Base-by-base conservation (phyloP, 768 basidiomycete species). In the Xanthoconium purpureum region DNA sequence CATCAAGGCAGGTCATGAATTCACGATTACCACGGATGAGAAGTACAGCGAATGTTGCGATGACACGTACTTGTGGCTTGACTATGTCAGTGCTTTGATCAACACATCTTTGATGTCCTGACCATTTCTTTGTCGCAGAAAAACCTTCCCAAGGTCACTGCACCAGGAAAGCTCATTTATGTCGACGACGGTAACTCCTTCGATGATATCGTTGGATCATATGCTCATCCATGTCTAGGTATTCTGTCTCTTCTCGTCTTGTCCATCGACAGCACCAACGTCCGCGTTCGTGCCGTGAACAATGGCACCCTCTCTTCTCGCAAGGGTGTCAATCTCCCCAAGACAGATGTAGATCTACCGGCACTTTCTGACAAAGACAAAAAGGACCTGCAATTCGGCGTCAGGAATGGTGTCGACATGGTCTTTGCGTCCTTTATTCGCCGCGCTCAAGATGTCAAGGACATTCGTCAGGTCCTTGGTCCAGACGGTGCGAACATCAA, bases 351-450 rank as follows among this genome's bases (percentile, higher is more conserved):
- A 66, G 97, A 99, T 75, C 87, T 99, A 50, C 97, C 97, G 50
- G 92, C 97, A 50, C 84, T 99, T 42, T 97, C 94, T 55, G 91
- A 93, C 54, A 98, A 99, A 82, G 97, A 99, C 84, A 98, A 97
- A 81, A 85, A 84, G 61, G 97, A 98, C 70, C 75, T 99, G 57
- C 73, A 79, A 60, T 99, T 98, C 61, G 97, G 97, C 74, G 96
- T 97, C 69, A 89, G 85, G 82, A 98, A 99, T 74, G 88, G 88
- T 58, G 95, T 99, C 60, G 97, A 99, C 80, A 98, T 99, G 95
- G 75, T 99, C 67, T 99, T 99, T 71, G 97, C 97, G 7, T 98
- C 97, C 4, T 99, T 98, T 74, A 98, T 99, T 74, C 94, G 97
- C 59, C 87, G 90, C 54, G 96, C 85, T 29, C 82, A 97, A 65